These are phyloP conservation scores for Anthracocystis panici-leucophaei DNA, from an alignment of 1,284 basidiomycete species.

Conservation along the genomic window DNA sequence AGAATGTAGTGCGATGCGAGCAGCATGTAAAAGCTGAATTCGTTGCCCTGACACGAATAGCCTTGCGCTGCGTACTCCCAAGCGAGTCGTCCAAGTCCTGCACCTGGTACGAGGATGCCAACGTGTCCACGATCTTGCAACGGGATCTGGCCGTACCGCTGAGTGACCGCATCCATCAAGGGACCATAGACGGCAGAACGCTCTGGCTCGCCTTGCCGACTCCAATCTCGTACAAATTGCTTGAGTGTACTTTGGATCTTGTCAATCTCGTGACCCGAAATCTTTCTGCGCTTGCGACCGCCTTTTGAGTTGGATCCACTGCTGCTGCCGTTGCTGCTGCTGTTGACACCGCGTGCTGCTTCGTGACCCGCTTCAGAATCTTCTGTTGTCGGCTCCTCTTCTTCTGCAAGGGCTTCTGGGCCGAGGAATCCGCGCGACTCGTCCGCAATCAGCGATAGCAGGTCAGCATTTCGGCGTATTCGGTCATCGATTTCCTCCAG, in stretches of 20 bases:
- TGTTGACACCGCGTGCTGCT: constrained; percentile 4
- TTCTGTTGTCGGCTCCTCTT: constrained; percentile 4
- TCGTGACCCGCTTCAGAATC: constrained; percentile 12
- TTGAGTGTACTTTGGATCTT: constrained; percentile 67
- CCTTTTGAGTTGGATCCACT: constrained; percentile 6
- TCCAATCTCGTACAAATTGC: constrained; percentile 68
- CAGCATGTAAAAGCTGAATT: constrained; percentile 68
- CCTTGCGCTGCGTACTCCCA: constrained; percentile 63
- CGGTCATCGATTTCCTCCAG: constrained; percentile 68
- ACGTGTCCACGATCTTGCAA: constrained; percentile 31
- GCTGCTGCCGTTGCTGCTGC: constrained; percentile 18
- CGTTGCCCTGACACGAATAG: constrained; percentile 66
- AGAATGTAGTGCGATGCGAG: constrained; percentile 67
- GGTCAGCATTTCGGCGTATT: constrained; percentile 65
- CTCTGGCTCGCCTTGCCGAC: constrained; percentile 53
- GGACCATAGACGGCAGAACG: constrained; percentile 58
- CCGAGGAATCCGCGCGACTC: constrained; percentile 63
- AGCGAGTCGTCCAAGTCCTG: constrained; percentile 64
- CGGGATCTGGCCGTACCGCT: constrained; percentile 35
- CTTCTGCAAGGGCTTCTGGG: constrained; percentile 16
- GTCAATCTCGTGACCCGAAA: constrained; percentile 62
- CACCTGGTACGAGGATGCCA: constrained; percentile 65
- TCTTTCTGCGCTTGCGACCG: constrained; percentile 30
- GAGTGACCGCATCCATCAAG: constrained; percentile 53
- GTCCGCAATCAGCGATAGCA: constrained; percentile 57